Conservation (phyloP, 805 yeast genomes). For the Candida fluviatilis region DNA sequence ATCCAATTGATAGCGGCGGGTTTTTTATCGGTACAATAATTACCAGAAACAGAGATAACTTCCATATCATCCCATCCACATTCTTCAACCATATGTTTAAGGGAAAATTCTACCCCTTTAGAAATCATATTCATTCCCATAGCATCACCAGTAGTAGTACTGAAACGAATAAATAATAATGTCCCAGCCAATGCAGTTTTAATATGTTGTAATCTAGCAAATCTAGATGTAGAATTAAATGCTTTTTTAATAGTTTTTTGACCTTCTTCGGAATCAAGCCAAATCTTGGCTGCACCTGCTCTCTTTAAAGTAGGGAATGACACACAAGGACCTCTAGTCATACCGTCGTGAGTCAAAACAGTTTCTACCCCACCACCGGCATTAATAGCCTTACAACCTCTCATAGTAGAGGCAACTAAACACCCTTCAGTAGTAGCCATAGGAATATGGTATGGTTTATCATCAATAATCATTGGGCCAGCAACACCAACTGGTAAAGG, state of each 20-base stretch:
- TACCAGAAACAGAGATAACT: constrained; percentile 90
- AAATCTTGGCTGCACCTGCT: constrained; percentile 91
- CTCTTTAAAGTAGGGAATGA: constrained; percentile 75
- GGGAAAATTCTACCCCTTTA: constrained; percentile 89
- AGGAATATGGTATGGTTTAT: constrained; percentile 84
- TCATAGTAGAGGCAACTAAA: constrained; percentile 95
- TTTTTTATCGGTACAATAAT: constrained; percentile 96
- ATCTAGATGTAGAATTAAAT: constrained; percentile 94
- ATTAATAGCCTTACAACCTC: constrained; percentile 98
- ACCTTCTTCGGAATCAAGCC: constrained; percentile 97
- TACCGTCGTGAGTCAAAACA: constrained; percentile 91
- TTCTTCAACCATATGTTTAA: constrained; percentile 79
- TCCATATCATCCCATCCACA: constrained; percentile 95
- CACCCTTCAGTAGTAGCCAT: constrained; percentile 99
- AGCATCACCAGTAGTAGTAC: constrained; percentile 99
- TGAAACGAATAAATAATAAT: constrained; percentile 81
- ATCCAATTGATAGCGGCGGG: constrained; percentile 99
- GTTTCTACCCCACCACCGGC: constrained; percentile 95
- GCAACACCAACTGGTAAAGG: constrained; percentile 98
- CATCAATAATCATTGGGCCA: constrained; percentile 92
- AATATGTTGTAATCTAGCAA: constrained; percentile 88
- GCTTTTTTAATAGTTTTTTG: constrained; percentile 77
- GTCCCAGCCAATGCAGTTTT: constrained; percentile 95
- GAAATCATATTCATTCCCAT: constrained; percentile 99
- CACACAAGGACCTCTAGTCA: constrained; percentile 99